Percentiles rank a stretch among this genome's conserved stretches.
Conservation (phyloP, 2,329 filamentous ascomycete species). For the Fusarium palustre region DNA sequence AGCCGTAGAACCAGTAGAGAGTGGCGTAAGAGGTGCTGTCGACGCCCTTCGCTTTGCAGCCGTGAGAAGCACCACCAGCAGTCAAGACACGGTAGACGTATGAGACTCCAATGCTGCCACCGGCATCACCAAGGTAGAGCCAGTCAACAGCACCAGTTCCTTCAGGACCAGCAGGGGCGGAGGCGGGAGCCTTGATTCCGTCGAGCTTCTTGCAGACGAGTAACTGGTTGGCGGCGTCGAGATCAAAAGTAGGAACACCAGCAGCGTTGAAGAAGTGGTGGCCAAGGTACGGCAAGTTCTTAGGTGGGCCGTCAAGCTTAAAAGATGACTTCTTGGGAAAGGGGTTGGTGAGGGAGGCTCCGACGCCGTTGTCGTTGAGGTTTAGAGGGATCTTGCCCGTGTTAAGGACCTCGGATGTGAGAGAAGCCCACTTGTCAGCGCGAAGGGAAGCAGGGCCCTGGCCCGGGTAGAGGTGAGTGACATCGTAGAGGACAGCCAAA, state of each 20-base stretch:
- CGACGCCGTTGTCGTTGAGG: slow-evolving; percentile 52
- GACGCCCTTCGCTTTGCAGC: slow-evolving; percentile 57
- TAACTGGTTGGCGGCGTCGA: slow-evolving; percentile 56
- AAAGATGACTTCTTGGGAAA: slow-evolving; percentile 57
- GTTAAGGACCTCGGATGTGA: slow-evolving; percentile 58
- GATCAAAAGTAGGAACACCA: slow-evolving; percentile 69
- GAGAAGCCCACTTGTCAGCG: slow-evolving; percentile 53
- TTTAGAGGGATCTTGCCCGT: slow-evolving; percentile 61
- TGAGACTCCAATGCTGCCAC: slow-evolving; percentile 53
- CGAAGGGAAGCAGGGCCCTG: slow-evolving; percentile 54
- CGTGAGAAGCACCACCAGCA: slow-evolving; percentile 61
- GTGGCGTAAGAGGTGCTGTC: slow-evolving; percentile 68
- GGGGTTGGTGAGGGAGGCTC: slow-evolving; percentile 59
- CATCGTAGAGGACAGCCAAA: slow-evolving; percentile 70
- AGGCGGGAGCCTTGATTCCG: slow-evolving; percentile 63
- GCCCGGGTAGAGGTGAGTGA: slow-evolving; percentile 63
- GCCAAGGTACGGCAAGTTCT: slow-evolving; percentile 62
- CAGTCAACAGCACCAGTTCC: slow-evolving; percentile 66
- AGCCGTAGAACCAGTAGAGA: slow-evolving; percentile 69
- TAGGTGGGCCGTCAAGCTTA: slow-evolving; percentile 52
- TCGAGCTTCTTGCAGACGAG: slow-evolving; percentile 62
- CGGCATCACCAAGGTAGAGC: slow-evolving; percentile 61
- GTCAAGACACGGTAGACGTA: slow-evolving; percentile 68
- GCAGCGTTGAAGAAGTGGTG: slow-evolving; percentile 73
- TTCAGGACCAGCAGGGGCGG: slow-evolving; percentile 59